phyloP scores from a whole-genome alignment of 2,329 filamentous ascomycete species.

The Bimuria novae-zelandiae region DNA sequence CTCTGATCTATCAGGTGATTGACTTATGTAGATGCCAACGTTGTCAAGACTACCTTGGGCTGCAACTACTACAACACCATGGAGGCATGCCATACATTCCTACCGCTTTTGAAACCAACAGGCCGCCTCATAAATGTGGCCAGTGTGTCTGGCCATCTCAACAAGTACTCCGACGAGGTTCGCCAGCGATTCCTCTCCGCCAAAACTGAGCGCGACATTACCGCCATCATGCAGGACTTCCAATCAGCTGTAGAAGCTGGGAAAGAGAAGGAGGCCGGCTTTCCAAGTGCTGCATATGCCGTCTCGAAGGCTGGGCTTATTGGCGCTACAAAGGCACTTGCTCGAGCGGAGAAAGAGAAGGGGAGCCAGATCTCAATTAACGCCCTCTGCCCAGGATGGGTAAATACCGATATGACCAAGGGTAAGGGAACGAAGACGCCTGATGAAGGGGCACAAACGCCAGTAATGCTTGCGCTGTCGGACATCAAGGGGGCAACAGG shows the following conservation, averaged over 20 bases:
- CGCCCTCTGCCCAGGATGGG: slow-evolving; percentile 51
- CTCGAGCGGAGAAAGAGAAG: slow-evolving; percentile 37
- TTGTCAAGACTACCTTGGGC: slow-evolving; percentile 55
- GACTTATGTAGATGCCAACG: slow-evolving; percentile 42
- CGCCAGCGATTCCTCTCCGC: slow-evolving; percentile 49
- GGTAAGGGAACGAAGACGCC: slow-evolving; percentile 47
- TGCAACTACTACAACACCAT: slow-evolving; percentile 61
- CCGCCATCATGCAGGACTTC: slow-evolving; percentile 56
- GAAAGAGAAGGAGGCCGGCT: slow-evolving; percentile 54
- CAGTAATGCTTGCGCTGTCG: slow-evolving; percentile 49
- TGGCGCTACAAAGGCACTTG: slow-evolving; percentile 48
- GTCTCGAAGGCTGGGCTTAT: slow-evolving; percentile 54
- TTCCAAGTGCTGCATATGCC: slow-evolving; percentile 56
- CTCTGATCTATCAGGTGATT: slow-evolving; percentile 1
- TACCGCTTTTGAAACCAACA: slow-evolving; percentile 52
- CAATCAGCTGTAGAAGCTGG: slow-evolving; percentile 51
- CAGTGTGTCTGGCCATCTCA: slow-evolving; percentile 51
- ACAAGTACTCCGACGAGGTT: slow-evolving; percentile 53
- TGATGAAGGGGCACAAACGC: slow-evolving; percentile 52
- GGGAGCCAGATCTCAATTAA: slow-evolving; percentile 46
- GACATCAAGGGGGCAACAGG: slow-evolving; percentile 46
- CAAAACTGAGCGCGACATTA: slow-evolving; percentile 51
- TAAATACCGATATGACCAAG: slow-evolving; percentile 55
- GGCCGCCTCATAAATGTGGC: slow-evolving; percentile 56
- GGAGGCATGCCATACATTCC: slow-evolving; percentile 49